A percentile compares a stretch with the other conserved stretches of the same genome.
Evolutionary conservation across 192 early-diverging fungal genomes (phyloP).

Genomic region (Backusella tuberculispora): DNA sequence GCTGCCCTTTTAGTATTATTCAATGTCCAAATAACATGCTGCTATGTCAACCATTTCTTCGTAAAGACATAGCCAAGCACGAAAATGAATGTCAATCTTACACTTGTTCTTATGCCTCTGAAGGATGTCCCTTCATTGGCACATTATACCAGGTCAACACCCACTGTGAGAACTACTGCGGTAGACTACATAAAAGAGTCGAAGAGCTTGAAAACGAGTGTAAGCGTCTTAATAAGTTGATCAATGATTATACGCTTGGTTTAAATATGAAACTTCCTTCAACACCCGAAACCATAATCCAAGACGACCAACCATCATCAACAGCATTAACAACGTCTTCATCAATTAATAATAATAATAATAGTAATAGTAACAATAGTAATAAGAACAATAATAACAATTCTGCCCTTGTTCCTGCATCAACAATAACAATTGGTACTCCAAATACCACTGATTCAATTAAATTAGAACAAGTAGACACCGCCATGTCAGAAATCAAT

Average conservation of each 20-base stretch:
- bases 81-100: constrained; percentile 38
- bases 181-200: constrained; percentile 33
- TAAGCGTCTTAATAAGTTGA: constrained; percentile 24
- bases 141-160: constrained; percentile 24
- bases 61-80: constrained; percentile 28
- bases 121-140: constrained; percentile 40
- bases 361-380: background rate
- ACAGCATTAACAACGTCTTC: background rate
- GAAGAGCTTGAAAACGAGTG: constrained; percentile 31
- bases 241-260: background rate
- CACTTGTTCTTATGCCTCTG: constrained; percentile 28
- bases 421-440: background rate
- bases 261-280: constrained; percentile 13
- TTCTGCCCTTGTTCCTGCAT: no score
- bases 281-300: background rate
- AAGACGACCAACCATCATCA: background rate
- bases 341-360: background rate
- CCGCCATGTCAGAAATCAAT: constrained; percentile 14
- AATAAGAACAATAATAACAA: background rate
- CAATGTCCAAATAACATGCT: constrained; percentile 32
- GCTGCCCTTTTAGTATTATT: constrained; percentile 30
- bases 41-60: constrained; percentile 32
- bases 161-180: constrained; percentile 38
- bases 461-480: constrained; percentile 3
- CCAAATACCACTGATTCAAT: background rate